Percentiles rank a stretch among this genome's conserved stretches.
These are phyloP conservation scores for Colletotrichum salicis DNA, from an alignment of 2,329 filamentous ascomycete species.

Conservation along the genomic window DNA sequence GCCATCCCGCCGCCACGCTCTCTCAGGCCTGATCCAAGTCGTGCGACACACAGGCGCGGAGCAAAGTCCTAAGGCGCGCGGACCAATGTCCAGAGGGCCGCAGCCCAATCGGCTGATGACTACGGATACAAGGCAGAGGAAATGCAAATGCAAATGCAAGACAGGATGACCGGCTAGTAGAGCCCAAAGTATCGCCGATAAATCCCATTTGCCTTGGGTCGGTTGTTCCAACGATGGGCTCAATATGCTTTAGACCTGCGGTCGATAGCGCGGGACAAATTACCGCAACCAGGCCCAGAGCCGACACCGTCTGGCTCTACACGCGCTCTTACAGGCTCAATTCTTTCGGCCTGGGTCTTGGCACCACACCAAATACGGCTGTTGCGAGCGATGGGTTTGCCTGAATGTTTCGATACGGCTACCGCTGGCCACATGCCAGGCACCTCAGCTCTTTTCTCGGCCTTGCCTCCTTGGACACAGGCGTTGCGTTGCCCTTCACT, in stretches of 20 bases:
- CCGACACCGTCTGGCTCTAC: slow-evolving; percentile 26
- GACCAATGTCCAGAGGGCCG: slow-evolving; percentile 9
- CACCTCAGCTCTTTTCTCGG: slow-evolving; percentile 11
- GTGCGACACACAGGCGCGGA: slow-evolving; percentile 22
- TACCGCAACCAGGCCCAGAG: slow-evolving; percentile 33
- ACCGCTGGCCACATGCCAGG: slow-evolving; percentile 16
- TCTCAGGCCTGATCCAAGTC: slow-evolving; percentile 24
- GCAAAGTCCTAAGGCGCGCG: slow-evolving; percentile 13
- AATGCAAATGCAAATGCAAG: slow-evolving; percentile 16
- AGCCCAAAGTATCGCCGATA: slow-evolving; percentile 15
- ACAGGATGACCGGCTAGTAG: slow-evolving; percentile 9
- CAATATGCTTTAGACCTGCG: slow-evolving; percentile 24
- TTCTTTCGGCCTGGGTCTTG: slow-evolving; percentile 19
- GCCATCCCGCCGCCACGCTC: background rate
- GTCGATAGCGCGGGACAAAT: slow-evolving; percentile 35
- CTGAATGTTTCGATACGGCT: slow-evolving; percentile 11
- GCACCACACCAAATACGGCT: slow-evolving; percentile 29
- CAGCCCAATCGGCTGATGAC: slow-evolving; percentile 9
- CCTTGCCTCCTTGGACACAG: background rate
- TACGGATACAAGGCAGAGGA: slow-evolving; percentile 4
- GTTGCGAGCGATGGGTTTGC: slow-evolving; percentile 17
- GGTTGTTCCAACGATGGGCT: slow-evolving; percentile 5
- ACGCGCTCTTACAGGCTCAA: slow-evolving; percentile 23
- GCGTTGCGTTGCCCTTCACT: background rate
- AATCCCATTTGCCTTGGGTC: background rate